Base-by-base conservation (phyloP, 2,329 filamentous ascomycete species). In the Epichloe sibirici region DNA sequence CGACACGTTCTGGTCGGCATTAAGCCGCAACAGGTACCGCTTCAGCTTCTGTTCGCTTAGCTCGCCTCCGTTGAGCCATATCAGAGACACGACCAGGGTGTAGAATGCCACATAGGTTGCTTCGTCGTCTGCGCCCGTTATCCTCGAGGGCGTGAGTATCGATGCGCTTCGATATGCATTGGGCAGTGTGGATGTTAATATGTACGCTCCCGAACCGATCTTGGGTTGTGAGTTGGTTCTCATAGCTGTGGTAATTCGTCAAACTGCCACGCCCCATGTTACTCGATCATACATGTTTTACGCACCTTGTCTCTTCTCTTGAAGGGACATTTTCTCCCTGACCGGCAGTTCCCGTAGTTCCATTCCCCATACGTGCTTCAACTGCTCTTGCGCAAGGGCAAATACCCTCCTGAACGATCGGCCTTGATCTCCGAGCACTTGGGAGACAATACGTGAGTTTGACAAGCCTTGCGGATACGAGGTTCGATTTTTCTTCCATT, bases 301-400 rank as follows among this genome's bases (percentile, higher is more conserved):
- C 71, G 55, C 70, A 83, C 85, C 86, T 74, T 86, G 83, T 60
- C 88, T 81, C 64, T 79, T 80, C 57, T 95, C 87, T 54, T 82
- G 82, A 37, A 95, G 69, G 0, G 89, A 89, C 48, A 87, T 77
- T 67, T 90, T 94, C 62, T 96, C 91, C 62, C 79, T 80, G 1
- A 78, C 74, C 0, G 93, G 90, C 48, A 97, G 74, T 69, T 96
- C 90, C 4, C 81, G 76, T 75, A 98, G 79, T 65, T 90, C 79
- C 90, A 97, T 95, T n/a, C 93, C 93, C 69, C 95, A 97, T 1
- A 83, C 77, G 2, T 71, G 71, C 47, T 76, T 74, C 39, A 98
- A 72, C 58, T 86, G 79, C 37, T 73, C 69, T 66, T 98, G 91
- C 43, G 91, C 88, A 42, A 78, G 73, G 0, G 79, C 78, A 62